Evolutionary conservation across 2,329 filamentous ascomycete genomes (phyloP), one percentile per base, ranked within the genome.

Genomic region (Biscogniauxia sp.): DNA sequence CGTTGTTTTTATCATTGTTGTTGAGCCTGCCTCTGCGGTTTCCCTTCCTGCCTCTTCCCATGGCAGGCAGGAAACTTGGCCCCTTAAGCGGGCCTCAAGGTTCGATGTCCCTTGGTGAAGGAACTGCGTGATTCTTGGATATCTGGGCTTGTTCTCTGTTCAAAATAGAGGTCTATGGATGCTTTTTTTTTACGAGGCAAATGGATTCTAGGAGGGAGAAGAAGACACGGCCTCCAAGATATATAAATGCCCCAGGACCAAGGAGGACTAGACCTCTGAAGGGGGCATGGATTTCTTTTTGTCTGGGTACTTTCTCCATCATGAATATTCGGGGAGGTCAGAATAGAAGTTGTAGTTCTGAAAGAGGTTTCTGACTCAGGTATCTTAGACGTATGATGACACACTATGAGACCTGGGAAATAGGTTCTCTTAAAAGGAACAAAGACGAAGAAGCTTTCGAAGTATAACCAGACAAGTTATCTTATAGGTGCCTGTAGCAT

Each of bases 21-120:
- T 55, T 54, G 41, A 37, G 9, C 49, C 51, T 54, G 20, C 45
- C 55, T 45, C 54, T 55, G 19, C 58, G 57, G 32, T 52, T 57
- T 23, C n/a, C n/a, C 15, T 20, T 65, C 25, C 53, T 64, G 45
- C 26, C 15, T 64, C 58, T 66, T 53, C 55, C 62, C 68, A 71
- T 71, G 56, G 25, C 28, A n/a, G 19, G 50, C 25, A 20, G 3
- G 20, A 11, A 11, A 20, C 20, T 41, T 15, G 45, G 26, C 52
- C 26, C 28, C 20, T 57, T 8, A 19, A 19, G 1, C 19, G 15
- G 13, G 11, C 32, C 50, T 57, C 25, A 4, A 13, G n/a, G 32
- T 23, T 32, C 15, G n/a, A 13, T 50, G 9, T n/a, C 26, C 15
- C 19, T 28, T 20, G 17, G 20, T 11, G 23, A 32, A 55, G 51